A percentile compares a stretch with the other conserved stretches of the same genome.
These are phyloP conservation scores for Rhodamnia rubescens DNA, from an alignment of 345 rosid genomes.

Conservation along the genomic window DNA sequence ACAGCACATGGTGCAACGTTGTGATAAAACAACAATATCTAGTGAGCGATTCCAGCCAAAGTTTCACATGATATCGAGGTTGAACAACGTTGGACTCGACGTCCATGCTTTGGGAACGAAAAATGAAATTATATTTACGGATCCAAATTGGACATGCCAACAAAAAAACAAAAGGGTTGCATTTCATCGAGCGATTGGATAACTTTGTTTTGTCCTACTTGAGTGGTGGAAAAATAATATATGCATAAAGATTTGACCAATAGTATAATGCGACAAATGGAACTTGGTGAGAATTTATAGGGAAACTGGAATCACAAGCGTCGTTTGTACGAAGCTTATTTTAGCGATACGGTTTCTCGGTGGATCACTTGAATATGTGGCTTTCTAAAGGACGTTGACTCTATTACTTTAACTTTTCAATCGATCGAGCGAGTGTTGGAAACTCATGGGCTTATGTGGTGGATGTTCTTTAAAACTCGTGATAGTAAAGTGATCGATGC, in stretches of 20 bases:
- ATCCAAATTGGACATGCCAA: neutral
- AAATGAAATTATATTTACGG: neutral
- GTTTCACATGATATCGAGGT: neutral
- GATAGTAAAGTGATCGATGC: neutral
- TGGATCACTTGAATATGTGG: neutral
- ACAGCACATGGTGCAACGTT: neutral
- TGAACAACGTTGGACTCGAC: neutral
- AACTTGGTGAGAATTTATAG: neutral
- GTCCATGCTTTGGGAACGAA: neutral
- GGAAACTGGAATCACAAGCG: fast-evolving
- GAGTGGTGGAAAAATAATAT: neutral
- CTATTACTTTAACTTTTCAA: fast-evolving
- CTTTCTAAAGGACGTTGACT: neutral
- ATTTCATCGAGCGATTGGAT: neutral
- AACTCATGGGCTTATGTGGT: fast-evolving
- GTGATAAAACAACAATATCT: neutral
- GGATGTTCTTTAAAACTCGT: neutral
- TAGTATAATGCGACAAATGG: neutral
- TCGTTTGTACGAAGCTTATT: neutral
- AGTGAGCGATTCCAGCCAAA: neutral
- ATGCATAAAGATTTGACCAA: neutral
- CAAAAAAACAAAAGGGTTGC: neutral
- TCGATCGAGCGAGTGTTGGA: neutral
- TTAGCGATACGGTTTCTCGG: neutral
- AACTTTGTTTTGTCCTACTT: neutral